Evolutionary conservation across 805 yeast genomes (phyloP).

Genomic region (Spathaspora arborariae): DNA sequence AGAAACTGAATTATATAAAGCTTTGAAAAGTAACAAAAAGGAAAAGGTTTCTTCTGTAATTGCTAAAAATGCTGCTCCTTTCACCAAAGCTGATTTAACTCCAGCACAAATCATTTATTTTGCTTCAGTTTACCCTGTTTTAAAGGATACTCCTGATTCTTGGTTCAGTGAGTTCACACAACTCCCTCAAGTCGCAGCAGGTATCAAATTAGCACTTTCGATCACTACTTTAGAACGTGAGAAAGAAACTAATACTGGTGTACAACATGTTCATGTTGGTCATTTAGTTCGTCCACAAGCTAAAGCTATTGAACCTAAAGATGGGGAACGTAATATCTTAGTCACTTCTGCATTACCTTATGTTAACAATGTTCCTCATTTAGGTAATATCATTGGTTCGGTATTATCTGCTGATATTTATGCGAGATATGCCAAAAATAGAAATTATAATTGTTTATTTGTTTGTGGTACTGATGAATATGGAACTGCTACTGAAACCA

Average conservation of each 20-base stretch:
- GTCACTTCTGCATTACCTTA: slow-evolving; percentile 97
- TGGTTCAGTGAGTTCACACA: slow-evolving; percentile 45
- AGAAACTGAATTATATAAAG: slow-evolving; percentile 42
- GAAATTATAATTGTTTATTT: slow-evolving; percentile 82
- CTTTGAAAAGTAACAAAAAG: slow-evolving; percentile 31
- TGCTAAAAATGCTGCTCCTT: slow-evolving; percentile 11
- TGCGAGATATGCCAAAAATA: slow-evolving; percentile 82
- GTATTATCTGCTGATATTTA: slow-evolving; percentile 93
- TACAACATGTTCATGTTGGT: slow-evolving; percentile 27
- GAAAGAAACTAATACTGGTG: slow-evolving; percentile 40
- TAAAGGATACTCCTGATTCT: slow-evolving; percentile 19
- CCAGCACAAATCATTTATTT: slow-evolving; percentile 58
- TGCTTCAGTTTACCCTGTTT: slow-evolving; percentile 50
- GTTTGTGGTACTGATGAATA: slow-evolving; percentile 98
- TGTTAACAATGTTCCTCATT: slow-evolving; percentile 96
- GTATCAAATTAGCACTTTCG: slow-evolving; percentile 43
- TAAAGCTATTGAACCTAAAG: slow-evolving; percentile 51
- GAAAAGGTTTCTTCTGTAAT: slow-evolving; percentile 17
- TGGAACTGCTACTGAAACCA: slow-evolving; percentile 99
- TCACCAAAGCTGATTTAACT: slow-evolving; percentile 24
- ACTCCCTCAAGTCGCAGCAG: slow-evolving; percentile 39
- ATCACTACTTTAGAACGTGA: slow-evolving; percentile 42
- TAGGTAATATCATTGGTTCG: slow-evolving; percentile 95
- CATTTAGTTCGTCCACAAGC: slow-evolving; percentile 26
- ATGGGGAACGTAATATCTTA: slow-evolving; percentile 72